Conservation (phyloP, 805 yeast species). For the Starmerella vitae region DNA sequence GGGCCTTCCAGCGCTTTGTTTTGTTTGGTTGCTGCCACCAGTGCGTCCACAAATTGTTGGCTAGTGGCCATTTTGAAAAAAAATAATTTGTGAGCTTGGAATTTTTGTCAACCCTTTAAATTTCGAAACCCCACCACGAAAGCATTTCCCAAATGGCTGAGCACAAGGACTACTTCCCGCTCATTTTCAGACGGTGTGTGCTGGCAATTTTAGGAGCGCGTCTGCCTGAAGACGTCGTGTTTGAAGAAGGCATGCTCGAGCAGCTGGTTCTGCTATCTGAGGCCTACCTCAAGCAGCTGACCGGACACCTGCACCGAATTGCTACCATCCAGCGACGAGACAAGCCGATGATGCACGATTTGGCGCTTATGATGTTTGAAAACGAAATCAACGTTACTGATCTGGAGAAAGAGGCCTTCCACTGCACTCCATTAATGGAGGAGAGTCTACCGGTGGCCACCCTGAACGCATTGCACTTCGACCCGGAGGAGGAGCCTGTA, state of each 20-base stretch:
- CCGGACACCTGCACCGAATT: conserved; percentile 21
- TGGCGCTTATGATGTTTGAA: conserved; percentile 24
- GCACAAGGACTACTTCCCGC: conserved; percentile 19
- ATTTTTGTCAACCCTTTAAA: no score
- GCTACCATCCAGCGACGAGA: conserved; percentile 27
- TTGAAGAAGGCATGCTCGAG: conserved; percentile 23
- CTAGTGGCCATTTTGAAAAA: no score
- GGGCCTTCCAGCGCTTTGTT: conserved; percentile 17
- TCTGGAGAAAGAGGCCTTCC: conserved; percentile 22
- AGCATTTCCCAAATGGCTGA: conserved; percentile 1
- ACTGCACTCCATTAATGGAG: conserved; percentile 14
- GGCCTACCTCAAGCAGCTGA: conserved; percentile 22
- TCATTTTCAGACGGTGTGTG: conserved; percentile 22
- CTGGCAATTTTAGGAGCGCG: conserved; percentile 20
- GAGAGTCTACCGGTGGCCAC: conserved; percentile 16
- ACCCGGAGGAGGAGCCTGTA: conserved; percentile 26
- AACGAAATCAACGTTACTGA: conserved; percentile 24
- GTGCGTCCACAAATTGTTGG: conserved; percentile 8
- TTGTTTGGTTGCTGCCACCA: conserved; percentile 12
- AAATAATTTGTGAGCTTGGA: no score
- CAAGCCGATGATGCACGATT: conserved; percentile 26
- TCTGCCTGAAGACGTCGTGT: conserved; percentile 11
- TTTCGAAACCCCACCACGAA: no score
- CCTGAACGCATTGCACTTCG: conserved; percentile 22
- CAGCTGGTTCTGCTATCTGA: conserved; percentile 26